Evolutionary conservation across 2,329 filamentous ascomycete species (phyloP).

Genomic region (Lasiodiplodia theobromae): DNA sequence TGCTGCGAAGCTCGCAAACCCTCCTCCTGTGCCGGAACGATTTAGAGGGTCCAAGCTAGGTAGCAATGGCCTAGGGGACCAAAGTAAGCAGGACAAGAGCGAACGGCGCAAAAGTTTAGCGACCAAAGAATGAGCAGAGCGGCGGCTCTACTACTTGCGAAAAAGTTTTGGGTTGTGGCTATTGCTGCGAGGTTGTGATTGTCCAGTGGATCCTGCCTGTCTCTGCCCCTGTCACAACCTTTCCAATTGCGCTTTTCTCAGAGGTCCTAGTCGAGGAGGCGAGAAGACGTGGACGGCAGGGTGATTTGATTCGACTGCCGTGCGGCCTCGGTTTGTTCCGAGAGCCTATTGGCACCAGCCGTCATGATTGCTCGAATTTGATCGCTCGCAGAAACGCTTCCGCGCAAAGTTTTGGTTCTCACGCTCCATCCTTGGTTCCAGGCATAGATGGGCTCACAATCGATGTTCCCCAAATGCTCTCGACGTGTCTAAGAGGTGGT

Average conservation of each 20-base stretch:
- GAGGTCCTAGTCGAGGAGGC: background rate
- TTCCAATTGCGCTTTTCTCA: background rate
- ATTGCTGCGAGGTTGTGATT: background rate
- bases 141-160: background rate
- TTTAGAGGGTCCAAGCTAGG: background rate
- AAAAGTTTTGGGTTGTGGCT: background rate
- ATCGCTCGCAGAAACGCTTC: background rate
- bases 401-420: background rate
- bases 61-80: background rate
- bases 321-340: background rate
- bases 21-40: background rate
- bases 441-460: background rate
- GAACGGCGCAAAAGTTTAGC: background rate
- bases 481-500: background rate
- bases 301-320: background rate
- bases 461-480: background rate
- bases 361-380: background rate
- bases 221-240: background rate
- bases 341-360: background rate
- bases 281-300: background rate
- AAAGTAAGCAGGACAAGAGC: background rate
- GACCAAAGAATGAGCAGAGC: background rate
- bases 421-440: background rate
- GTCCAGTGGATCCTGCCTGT: background rate
- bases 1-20: background rate